Base-by-base conservation (phyloP, 176 grass and related monocot species). In the Oropetium thomaeum region DNA sequence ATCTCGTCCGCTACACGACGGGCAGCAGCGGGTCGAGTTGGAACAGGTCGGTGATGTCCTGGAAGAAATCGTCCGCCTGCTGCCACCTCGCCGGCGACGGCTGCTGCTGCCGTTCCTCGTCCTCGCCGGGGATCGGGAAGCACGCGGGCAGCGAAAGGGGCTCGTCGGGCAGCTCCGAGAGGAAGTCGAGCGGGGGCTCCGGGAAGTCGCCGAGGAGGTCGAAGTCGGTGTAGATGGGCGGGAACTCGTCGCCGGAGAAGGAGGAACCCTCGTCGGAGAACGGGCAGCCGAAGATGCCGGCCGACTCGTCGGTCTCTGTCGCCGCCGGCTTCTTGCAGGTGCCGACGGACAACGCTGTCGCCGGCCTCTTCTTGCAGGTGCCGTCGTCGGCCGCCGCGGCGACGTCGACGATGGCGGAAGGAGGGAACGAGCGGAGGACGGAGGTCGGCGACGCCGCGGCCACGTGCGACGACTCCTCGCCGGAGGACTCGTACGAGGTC, bases 11-110 rank as follows among this genome's bases (percentile, higher is more conserved):
- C 85, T 81, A 94, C 10, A 88, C 69, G 60, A 66, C 60, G 16
- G 84, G 75, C 20, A 93, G 85, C 4, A 93, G 85, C 4, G 84
- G 84, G 25, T 97, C 93, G 55, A 94, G 54, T n/a, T 83, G 81
- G 72, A 99, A 99, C 30, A 99, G 82, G 73, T 99, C 96, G 63
- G 83, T 77, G 79, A 99, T 99, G 59, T 99, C 96, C 8, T 91
- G 43, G 66, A 95, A 99, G 44, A 71, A 92, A 47, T 90, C 91
- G 51, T 98, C 96, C n/a, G 70, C 76, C 25, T 76, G 91, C 80
- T 58, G 70, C 61, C 65, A 67, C 71, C 13, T 27, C 35, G 35
- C 74, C 48, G 86, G 51, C 27, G 72, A 5, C 33, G 49, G 66
- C 77, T 7, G 72, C 40, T 23, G 26, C 7, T 20, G 1, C 11